A percentile compares a stretch with the other conserved stretches of the same genome.
Evolutionary conservation across 257 asterid species (phyloP).

Genomic region (Knoxia roxburghii): DNA sequence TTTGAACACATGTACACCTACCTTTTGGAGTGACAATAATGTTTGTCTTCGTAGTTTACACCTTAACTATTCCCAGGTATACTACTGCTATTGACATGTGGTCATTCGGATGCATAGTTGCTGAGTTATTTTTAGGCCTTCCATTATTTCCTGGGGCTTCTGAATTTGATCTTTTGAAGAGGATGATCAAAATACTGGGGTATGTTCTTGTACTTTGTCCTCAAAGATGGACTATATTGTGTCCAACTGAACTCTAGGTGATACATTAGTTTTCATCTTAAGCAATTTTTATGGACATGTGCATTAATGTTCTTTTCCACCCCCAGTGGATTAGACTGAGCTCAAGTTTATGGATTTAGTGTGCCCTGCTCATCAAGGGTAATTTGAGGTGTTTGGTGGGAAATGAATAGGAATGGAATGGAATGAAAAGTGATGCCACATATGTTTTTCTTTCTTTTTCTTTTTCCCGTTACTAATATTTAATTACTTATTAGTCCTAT

Average conservation of each 20-base stretch:
- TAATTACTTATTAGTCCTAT: no score
- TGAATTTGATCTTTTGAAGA: constrained; percentile 88
- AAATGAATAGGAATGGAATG: no score
- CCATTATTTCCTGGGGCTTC: constrained; percentile 99
- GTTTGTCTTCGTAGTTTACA: constrained; percentile 9
- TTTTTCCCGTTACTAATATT: no score
- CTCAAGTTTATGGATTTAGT: neutral
- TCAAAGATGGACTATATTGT: constrained; percentile 1
- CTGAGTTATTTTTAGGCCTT: constrained; percentile 87
- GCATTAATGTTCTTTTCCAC: neutral
- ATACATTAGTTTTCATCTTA: neutral
- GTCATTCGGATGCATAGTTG: constrained; percentile 99
- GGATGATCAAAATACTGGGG: constrained; percentile 97
- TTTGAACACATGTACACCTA: neutral
- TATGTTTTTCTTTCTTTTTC: no score
- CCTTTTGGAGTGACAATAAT: neutral
- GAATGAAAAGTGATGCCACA: no score
- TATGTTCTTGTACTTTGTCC: constrained; percentile 29
- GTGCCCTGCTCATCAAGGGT: no score
- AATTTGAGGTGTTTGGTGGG: no score
- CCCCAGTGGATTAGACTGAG: neutral
- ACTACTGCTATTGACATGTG: constrained; percentile 98
- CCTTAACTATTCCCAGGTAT: constrained; percentile 73
- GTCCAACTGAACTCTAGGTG: neutral
- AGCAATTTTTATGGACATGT: constrained; percentile 66